Evolutionary conservation across 2,329 filamentous ascomycete species (phyloP).

Genomic region (Myriangium duriaei): DNA sequence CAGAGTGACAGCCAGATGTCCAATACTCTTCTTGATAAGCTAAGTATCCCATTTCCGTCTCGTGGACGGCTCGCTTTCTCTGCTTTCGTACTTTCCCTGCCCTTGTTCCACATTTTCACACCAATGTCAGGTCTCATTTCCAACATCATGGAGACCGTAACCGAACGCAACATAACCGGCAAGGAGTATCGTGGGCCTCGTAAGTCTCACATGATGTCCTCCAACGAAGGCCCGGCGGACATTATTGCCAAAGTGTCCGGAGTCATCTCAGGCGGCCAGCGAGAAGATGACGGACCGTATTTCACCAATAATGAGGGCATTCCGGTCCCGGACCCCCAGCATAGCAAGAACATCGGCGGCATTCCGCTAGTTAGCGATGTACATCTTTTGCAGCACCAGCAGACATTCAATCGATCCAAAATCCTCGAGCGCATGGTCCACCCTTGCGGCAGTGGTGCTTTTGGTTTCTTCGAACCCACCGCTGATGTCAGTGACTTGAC

Average conservation of each 20-base stretch:
- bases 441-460: slow-evolving; percentile 32
- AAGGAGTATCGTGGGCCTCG: no score
- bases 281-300: slow-evolving; percentile 38
- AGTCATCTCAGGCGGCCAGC: slow-evolving; percentile 32
- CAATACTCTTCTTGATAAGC: no score
- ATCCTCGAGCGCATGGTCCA: slow-evolving; percentile 36
- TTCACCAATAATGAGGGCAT: slow-evolving; percentile 45
- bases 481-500: slow-evolving; percentile 25
- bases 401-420: slow-evolving; percentile 45
- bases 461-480: slow-evolving; percentile 36
- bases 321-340: slow-evolving; percentile 37
- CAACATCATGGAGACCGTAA: no score
- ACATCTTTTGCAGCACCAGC: slow-evolving; percentile 43
- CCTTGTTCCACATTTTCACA: no score
- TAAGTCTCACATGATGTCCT: slow-evolving; percentile 35
- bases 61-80: no score
- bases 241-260: slow-evolving; percentile 41
- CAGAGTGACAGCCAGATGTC: no score
- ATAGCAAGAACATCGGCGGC: slow-evolving; percentile 43
- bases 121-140: no score
- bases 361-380: slow-evolving; percentile 39
- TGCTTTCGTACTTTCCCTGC: no score
- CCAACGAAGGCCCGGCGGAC: slow-evolving; percentile 41
- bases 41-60: no score
- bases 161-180: no score